These are phyloP conservation scores for Podospora pseudoanserina DNA, from an alignment of 495 filamentous ascomycete species.

Conservation along the genomic window DNA sequence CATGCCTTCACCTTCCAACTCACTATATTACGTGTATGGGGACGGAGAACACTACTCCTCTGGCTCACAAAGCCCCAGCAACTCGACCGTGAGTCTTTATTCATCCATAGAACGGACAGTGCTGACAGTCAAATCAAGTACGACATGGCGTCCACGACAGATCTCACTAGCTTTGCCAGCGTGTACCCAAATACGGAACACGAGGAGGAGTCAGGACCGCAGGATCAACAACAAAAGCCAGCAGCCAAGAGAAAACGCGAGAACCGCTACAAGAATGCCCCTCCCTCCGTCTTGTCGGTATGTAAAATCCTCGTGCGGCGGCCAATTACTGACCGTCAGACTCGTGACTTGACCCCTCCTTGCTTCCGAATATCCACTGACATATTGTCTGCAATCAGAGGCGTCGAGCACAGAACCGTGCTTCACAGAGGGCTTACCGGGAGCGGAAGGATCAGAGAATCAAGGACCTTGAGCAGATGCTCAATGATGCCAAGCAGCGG, in stretches of 20 bases:
- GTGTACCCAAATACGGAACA: constrained; percentile 40
- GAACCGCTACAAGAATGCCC: constrained; percentile 50
- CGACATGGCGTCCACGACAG: constrained; percentile 30
- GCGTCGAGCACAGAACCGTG: constrained; percentile 56
- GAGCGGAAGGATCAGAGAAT: constrained; percentile 82
- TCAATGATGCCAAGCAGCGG: constrained; percentile 51
- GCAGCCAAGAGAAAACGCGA: constrained; percentile 45
- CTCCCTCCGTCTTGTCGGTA: constrained; percentile 47
- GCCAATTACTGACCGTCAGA: background rate
- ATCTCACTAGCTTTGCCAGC: constrained; percentile 25
- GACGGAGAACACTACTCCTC: constrained; percentile 42
- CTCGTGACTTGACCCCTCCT: background rate
- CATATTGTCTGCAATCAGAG: constrained; percentile 39
- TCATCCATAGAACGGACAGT: background rate
- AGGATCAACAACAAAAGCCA: constrained; percentile 32
- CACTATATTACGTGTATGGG: constrained; percentile 36
- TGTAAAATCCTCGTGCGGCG: constrained; percentile 18
- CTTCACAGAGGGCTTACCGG: constrained; percentile 73
- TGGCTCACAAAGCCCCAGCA: constrained; percentile 41
- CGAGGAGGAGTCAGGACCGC: constrained; percentile 41
- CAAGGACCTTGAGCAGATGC: constrained; percentile 74
- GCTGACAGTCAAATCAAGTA: constrained; percentile 30
- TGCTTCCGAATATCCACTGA: background rate
- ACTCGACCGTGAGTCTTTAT: constrained; percentile 34
- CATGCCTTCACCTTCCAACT: constrained; percentile 36